These are phyloP conservation scores for Phytophthora parvispora DNA, from an alignment of 352 stramenopile genomes.

Conservation along the genomic window DNA sequence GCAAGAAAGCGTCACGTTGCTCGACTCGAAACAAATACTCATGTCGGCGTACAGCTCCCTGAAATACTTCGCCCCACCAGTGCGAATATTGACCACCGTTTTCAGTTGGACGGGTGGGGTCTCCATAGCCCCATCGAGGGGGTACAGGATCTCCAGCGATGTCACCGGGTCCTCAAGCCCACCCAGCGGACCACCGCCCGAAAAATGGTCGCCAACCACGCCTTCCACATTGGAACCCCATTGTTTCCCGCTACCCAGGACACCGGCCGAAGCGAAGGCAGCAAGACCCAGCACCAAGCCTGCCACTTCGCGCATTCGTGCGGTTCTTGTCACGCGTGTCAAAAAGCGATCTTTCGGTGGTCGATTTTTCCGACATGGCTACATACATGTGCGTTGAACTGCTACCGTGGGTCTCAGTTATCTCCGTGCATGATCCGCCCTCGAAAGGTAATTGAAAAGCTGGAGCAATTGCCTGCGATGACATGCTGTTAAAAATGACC, in stretches of 20 bases:
- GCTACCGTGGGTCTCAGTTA: no score
- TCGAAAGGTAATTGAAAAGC: no score
- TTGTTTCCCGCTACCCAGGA: not conserved
- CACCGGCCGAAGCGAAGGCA: not conserved
- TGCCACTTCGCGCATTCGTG: not conserved
- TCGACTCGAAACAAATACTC: slow-evolving; percentile 4
- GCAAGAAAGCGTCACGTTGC: not conserved
- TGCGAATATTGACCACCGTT: not conserved
- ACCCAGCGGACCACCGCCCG: not conserved
- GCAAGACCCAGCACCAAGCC: not conserved
- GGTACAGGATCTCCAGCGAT: slow-evolving; percentile 7
- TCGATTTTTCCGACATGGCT: not conserved
- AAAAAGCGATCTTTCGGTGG: slow-evolving; percentile 29
- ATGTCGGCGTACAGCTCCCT: not conserved
- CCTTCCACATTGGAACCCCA: slow-evolving; percentile 15
- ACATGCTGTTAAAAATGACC: no score
- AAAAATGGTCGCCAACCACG: not conserved
- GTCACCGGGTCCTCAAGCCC: not conserved
- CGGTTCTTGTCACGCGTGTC: slow-evolving; percentile 41
- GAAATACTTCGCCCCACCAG: not conserved
- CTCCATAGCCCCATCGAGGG: slow-evolving; percentile 6
- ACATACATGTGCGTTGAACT: no score
- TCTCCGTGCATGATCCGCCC: no score
- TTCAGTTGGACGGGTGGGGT: not conserved
- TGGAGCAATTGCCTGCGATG: no score